Conservation (phyloP, 116 monocot genomes). For the Trichopus zeylanicus region DNA sequence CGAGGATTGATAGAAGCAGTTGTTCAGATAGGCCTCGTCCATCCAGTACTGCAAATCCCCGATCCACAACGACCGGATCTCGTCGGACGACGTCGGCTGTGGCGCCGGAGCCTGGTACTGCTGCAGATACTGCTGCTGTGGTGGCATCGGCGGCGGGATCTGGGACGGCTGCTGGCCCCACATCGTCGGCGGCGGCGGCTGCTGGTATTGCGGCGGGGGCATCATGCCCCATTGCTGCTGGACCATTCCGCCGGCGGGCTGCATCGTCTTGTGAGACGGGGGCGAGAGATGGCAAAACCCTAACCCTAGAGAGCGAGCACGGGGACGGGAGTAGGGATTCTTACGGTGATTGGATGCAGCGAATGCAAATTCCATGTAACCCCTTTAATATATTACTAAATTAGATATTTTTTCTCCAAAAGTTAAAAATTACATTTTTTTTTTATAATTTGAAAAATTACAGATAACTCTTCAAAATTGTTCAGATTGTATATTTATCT, state of each 20-base stretch:
- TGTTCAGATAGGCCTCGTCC: slow-evolving; percentile 52
- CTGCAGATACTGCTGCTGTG: slow-evolving; percentile 10
- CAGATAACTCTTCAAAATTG: too few relatives aligned
- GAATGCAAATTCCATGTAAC: too few relatives aligned
- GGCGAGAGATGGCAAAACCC: neutral
- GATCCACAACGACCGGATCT: slow-evolving; percentile 65
- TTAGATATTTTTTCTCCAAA: too few relatives aligned
- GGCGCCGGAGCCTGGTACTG: neutral
- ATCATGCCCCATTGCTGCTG: slow-evolving; percentile 31
- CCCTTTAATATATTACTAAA: too few relatives aligned
- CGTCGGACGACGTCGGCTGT: slow-evolving; percentile 21
- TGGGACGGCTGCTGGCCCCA: too few relatives aligned
- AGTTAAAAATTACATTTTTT: too few relatives aligned
- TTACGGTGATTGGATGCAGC: too few relatives aligned
- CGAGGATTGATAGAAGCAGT: slow-evolving; percentile 39
- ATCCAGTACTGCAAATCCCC: slow-evolving; percentile 77
- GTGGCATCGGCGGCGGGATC: slow-evolving; percentile 3
- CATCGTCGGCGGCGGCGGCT: too few relatives aligned
- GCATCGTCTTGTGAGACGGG: slow-evolving; percentile 26
- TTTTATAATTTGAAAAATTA: too few relatives aligned
- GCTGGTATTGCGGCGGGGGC: slow-evolving; percentile 21
- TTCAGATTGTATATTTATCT: too few relatives aligned
- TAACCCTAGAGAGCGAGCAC: slow-evolving; percentile 2
- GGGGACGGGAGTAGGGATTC: neutral
- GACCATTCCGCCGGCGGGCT: slow-evolving; percentile 22